Conservation (phyloP, 164 flowering plant species). For the Magnolia sinica region DNA sequence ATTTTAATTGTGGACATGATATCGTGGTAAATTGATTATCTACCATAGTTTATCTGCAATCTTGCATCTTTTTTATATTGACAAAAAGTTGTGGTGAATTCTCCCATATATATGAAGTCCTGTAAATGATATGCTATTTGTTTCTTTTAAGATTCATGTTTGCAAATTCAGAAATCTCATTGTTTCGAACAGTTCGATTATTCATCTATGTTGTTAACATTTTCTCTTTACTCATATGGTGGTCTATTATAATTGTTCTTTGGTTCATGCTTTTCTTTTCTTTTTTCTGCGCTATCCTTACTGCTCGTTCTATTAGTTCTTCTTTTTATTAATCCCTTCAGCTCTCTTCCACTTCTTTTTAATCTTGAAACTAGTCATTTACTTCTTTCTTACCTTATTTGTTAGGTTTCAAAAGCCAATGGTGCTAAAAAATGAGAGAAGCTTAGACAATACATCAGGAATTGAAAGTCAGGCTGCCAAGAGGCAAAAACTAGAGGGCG, state of each 20-base stretch:
- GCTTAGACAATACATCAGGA: slow-evolving; percentile 24
- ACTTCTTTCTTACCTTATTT: slow-evolving; percentile 7
- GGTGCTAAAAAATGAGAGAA: slow-evolving; percentile 29
- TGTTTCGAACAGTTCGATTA: too few relatives aligned
- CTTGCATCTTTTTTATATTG: not conserved
- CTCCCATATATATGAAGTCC: not conserved
- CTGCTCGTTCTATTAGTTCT: not conserved
- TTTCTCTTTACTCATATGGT: not conserved
- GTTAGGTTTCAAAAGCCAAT: slow-evolving; percentile 39
- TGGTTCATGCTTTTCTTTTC: not conserved
- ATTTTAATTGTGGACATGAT: not conserved
- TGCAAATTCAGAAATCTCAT: too few relatives aligned
- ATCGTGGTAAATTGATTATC: not conserved
- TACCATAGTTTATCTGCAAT: not conserved
- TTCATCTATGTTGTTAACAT: not conserved
- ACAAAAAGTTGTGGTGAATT: not conserved
- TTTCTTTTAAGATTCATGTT: not conserved
- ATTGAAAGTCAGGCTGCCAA: slow-evolving; percentile 83
- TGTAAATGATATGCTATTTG: not conserved
- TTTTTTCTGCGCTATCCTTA: not conserved
- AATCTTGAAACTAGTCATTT: not conserved
- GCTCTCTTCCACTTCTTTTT: not conserved
- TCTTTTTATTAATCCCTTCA: not conserved
- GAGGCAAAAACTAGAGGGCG: slow-evolving; percentile 95
- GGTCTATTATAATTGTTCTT: not conserved